Conservation (phyloP, 2,329 filamentous ascomycete genomes). For the Zymoseptoria brevis region DNA sequence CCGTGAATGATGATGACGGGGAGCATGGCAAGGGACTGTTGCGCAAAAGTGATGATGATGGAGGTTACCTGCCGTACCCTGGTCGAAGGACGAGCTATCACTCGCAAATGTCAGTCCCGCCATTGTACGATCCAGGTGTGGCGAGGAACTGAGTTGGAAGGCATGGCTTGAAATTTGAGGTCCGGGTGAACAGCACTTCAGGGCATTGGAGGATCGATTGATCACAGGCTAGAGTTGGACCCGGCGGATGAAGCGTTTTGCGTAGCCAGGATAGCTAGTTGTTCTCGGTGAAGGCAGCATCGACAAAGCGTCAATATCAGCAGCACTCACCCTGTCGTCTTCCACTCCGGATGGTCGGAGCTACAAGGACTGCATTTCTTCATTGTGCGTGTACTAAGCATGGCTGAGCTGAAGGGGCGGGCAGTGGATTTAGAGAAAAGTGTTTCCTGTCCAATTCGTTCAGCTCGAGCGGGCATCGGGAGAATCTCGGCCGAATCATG, state of each 20-base stretch:
- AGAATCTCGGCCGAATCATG: background rate
- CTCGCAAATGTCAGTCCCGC: constrained; percentile 6
- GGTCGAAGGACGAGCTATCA: constrained; percentile 13
- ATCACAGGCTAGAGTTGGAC: too few relatives aligned
- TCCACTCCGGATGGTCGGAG: too few relatives aligned
- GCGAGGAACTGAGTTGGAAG: background rate
- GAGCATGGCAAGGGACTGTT: constrained; percentile 13
- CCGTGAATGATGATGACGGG: background rate
- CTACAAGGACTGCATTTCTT: too few relatives aligned
- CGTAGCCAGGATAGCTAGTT: too few relatives aligned
- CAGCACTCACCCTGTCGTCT: too few relatives aligned
- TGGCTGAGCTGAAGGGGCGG: too few relatives aligned
- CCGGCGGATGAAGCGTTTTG: too few relatives aligned
- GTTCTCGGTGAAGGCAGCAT: too few relatives aligned
- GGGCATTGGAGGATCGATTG: background rate
- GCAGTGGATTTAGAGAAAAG: too few relatives aligned
- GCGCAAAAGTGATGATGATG: background rate
- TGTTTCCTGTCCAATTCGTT: too few relatives aligned
- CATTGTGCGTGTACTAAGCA: too few relatives aligned
- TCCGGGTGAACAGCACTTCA: background rate
- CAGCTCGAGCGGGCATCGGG: background rate
- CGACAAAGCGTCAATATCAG: too few relatives aligned
- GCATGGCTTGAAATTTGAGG: background rate
- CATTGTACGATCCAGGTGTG: constrained; percentile 6
- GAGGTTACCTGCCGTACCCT: constrained; percentile 12